A percentile compares a stretch with the other conserved stretches of the same genome.
These are phyloP conservation scores for Orychophragmus violaceus DNA, from an alignment of 345 rosid species.

Conservation along the genomic window DNA sequence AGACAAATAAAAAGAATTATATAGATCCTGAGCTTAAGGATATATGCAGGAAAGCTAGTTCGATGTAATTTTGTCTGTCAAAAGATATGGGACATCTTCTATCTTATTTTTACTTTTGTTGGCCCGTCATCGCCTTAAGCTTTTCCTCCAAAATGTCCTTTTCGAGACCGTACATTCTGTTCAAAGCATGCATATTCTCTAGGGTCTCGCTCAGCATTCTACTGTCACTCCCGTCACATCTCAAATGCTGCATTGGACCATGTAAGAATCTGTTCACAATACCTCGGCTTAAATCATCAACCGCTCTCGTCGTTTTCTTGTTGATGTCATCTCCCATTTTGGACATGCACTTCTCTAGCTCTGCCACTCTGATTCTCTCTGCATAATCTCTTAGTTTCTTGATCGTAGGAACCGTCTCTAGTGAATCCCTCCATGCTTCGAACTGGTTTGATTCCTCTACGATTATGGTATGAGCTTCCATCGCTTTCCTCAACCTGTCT, in stretches of 20 bases:
- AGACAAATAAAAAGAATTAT: constrained; percentile 16
- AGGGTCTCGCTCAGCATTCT: constrained; percentile 76
- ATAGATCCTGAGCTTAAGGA: constrained; percentile 19
- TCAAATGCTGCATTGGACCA: constrained; percentile 97
- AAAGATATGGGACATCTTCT: constrained; percentile 15
- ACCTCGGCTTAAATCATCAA: constrained; percentile 88
- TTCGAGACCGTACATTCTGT: constrained; percentile 87
- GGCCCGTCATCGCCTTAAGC: constrained; percentile 69
- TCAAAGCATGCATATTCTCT: constrained; percentile 97
- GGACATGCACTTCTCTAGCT: constrained; percentile 84
- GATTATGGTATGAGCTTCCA: constrained; percentile 90
- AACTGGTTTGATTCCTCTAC: constrained; percentile 76
- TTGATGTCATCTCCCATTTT: constrained; percentile 88
- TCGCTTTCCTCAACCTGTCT: constrained; percentile 81
- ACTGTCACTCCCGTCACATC: constrained; percentile 84
- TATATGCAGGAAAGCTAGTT: not conserved
- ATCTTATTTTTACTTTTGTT: constrained; percentile 38
- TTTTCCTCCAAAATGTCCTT: constrained; percentile 78
- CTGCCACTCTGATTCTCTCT: constrained; percentile 72
- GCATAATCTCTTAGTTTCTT: constrained; percentile 93
- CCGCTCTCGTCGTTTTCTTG: constrained; percentile 78
- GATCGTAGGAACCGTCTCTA: constrained; percentile 93
- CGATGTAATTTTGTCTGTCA: not conserved
- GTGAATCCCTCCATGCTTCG: constrained; percentile 92
- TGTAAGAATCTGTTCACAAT: constrained; percentile 92